phyloP scores from a whole-genome alignment of 225 moss, liverwort and hornwort genomes.

The Polytrichum formosum region DNA sequence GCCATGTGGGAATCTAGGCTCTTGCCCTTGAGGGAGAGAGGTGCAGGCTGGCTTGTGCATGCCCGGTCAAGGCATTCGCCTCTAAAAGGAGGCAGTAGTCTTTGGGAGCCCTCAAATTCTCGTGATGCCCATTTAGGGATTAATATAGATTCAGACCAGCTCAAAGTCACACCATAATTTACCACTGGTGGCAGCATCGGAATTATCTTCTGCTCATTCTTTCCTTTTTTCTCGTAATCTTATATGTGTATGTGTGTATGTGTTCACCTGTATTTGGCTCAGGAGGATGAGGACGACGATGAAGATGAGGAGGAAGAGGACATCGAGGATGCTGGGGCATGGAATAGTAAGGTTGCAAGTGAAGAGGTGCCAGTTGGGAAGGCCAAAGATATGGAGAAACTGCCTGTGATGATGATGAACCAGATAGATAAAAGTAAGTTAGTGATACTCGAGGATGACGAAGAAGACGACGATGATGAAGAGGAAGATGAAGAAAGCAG shows the following conservation, averaged over 20 bases:
- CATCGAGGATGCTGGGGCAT: conserved; percentile 7
- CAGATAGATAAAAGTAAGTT: neutral
- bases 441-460: neutral
- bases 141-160: neutral
- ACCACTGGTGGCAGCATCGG: neutral
- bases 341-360: conserved; percentile 22
- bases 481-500: conserved; percentile 6
- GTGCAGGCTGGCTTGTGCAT: too few species aligned
- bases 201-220: too few species aligned
- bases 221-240: neutral
- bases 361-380: conserved; percentile 30
- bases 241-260: conserved; percentile 2
- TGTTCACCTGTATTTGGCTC: conserved; percentile 4
- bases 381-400: conserved; percentile 18
- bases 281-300: conserved; percentile 44
- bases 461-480: neutral
- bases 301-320: conserved; percentile 24
- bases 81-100: too few species aligned
- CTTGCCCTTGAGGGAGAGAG: too few species aligned
- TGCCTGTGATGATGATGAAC: neutral
- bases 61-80: too few species aligned
- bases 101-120: neutral
- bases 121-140: neutral
- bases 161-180: neutral
- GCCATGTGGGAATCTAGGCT: too few species aligned